Conservation (phyloP, 441 rosid genomes). For the Pelargonium myrrhifolium region DNA sequence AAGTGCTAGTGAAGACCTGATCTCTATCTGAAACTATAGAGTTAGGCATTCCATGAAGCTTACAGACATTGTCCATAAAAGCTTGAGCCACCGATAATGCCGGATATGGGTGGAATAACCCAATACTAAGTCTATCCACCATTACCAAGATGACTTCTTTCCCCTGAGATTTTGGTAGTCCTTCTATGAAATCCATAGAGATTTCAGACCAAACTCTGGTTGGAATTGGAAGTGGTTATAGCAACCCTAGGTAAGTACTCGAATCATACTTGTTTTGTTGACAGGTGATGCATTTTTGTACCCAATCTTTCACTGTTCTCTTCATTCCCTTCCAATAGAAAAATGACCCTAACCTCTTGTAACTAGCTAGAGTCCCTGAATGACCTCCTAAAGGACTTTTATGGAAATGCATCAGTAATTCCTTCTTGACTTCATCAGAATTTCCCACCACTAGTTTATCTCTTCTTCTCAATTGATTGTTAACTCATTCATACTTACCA, state of each 20-base stretch:
- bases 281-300: neutral
- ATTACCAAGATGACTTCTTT: neutral
- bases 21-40: neutral
- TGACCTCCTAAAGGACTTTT: neutral
- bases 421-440: neutral
- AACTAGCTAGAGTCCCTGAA: neutral
- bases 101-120: neutral
- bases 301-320: neutral
- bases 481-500: neutral
- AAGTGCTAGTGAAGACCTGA: neutral
- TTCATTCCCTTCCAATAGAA: neutral
- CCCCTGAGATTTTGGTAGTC: neutral
- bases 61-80: neutral
- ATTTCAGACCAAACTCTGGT: neutral
- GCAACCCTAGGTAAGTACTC: neutral
- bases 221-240: neutral
- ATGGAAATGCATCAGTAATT: neutral
- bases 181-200: constrained; percentile 5
- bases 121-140: neutral
- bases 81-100: neutral
- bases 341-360: neutral
- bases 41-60: constrained; percentile 5
- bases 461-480: neutral
- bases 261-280: neutral
- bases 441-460: neutral